These are phyloP conservation scores for Adansonia digitata DNA, from an alignment of 345 rosid genomes.

Conservation along the genomic window DNA sequence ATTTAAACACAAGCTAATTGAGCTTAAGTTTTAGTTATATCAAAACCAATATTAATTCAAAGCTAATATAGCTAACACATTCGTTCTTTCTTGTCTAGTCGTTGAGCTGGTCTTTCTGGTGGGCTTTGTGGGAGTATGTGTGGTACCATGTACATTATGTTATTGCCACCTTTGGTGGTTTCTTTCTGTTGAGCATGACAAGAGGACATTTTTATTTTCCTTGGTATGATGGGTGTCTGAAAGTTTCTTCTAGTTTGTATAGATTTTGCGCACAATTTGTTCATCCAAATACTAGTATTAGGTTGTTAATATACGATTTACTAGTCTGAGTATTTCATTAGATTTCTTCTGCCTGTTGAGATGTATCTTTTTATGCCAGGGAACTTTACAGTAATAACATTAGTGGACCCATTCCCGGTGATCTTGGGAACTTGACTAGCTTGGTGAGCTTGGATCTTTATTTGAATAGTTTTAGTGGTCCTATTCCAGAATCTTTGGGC, in stretches of 20 bases:
- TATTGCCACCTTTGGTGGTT: background rate
- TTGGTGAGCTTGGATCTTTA: too few relatives aligned
- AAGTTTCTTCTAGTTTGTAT: background rate
- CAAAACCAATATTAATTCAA: too few relatives aligned
- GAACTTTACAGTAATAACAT: constrained; percentile 93
- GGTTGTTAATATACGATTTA: background rate
- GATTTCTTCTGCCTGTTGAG: background rate
- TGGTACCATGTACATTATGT: background rate
- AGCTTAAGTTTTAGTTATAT: too few relatives aligned
- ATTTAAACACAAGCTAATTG: too few relatives aligned
- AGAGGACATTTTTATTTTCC: background rate
- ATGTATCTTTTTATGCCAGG: constrained; percentile 38
- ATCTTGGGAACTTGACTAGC: too few relatives aligned
- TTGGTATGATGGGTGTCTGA: background rate
- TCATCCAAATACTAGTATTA: background rate
- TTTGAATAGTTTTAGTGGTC: too few relatives aligned
- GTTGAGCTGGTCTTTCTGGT: background rate
- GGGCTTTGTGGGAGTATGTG: background rate
- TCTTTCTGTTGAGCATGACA: background rate
- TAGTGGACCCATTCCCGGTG: constrained; percentile 80
- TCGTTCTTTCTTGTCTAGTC: background rate
- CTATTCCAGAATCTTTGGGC: constrained; percentile 78
- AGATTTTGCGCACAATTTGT: background rate
- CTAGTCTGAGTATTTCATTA: background rate
- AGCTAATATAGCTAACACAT: too few relatives aligned